These are phyloP conservation scores for Schoenoplectus tabernaemontani DNA, from an alignment of 202 grass and related monocot species.

Conservation along the genomic window DNA sequence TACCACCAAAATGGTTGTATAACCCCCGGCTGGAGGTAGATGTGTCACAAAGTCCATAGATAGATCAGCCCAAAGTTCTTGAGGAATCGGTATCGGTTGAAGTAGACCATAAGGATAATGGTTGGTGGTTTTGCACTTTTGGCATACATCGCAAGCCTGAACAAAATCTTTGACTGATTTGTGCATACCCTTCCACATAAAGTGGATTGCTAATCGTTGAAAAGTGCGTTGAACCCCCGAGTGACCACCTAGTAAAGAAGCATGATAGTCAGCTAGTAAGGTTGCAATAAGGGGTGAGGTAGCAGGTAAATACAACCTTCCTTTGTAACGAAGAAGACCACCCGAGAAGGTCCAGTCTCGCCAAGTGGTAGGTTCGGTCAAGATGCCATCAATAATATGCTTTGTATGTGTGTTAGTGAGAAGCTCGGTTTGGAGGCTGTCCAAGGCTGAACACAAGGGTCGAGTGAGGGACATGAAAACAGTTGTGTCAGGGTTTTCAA, in stretches of 20 bases:
- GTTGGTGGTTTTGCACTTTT: not conserved
- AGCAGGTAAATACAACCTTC: not conserved
- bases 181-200: not conserved
- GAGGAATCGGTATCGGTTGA: not conserved
- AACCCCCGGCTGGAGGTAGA: not conserved
- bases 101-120: not conserved
- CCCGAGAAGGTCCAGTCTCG: not conserved
- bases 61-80: not conserved
- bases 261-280: not conserved
- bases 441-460: not conserved
- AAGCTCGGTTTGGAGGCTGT: not conserved
- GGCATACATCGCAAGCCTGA: not conserved
- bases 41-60: not conserved
- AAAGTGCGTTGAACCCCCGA: not conserved
- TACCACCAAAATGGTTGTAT: conserved; percentile 8
- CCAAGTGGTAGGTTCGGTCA: too few species aligned
- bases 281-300: not conserved
- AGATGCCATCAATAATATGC: not conserved
- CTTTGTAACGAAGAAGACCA: not conserved
- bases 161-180: not conserved
- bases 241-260: not conserved
- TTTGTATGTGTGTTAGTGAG: not conserved
- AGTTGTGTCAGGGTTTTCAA: not conserved
- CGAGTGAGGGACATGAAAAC: not conserved
- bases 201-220: not conserved